These are phyloP conservation scores for Fusarium kyushuense DNA, from an alignment of 2,329 filamentous ascomycete genomes.

Conservation along the genomic window DNA sequence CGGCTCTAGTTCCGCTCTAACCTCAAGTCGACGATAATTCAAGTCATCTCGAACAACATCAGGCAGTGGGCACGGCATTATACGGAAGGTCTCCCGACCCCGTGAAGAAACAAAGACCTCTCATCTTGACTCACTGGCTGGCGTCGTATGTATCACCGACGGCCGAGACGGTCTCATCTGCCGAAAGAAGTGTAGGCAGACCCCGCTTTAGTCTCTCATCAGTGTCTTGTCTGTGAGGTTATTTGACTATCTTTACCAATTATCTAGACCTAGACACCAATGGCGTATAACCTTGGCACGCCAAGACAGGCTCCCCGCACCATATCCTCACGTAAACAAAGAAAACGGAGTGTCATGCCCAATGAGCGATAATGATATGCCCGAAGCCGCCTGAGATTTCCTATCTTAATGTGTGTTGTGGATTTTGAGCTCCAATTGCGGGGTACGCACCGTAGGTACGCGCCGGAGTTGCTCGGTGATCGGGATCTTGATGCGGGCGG, in stretches of 20 bases:
- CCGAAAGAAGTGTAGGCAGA: slow-evolving; percentile 29
- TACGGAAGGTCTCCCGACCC: slow-evolving; percentile 34
- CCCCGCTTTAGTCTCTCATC: slow-evolving; percentile 26
- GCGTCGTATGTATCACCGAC: slow-evolving; percentile 25
- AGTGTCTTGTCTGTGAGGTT: slow-evolving; percentile 23
- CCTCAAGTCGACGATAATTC: slow-evolving; percentile 3
- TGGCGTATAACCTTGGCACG: slow-evolving; percentile 41
- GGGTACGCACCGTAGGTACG: slow-evolving; percentile 37
- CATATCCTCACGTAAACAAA: slow-evolving; percentile 28
- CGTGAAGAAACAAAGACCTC: slow-evolving; percentile 16
- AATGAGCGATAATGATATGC: slow-evolving; percentile 32
- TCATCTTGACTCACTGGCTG: slow-evolving; percentile 36
- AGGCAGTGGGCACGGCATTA: slow-evolving; percentile 37
- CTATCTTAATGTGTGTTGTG: slow-evolving; percentile 46
- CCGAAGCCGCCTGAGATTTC: slow-evolving; percentile 40
- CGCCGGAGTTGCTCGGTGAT: slow-evolving; percentile 49
- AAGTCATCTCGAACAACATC: slow-evolving; percentile 17
- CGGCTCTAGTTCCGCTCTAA: slow-evolving; percentile 24
- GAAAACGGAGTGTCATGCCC: slow-evolving; percentile 15
- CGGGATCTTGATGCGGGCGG: slow-evolving; percentile 44
- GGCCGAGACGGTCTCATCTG: slow-evolving; percentile 40
- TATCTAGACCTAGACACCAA: slow-evolving; percentile 39
- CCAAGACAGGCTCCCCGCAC: slow-evolving; percentile 32
- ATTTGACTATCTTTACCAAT: slow-evolving; percentile 29
- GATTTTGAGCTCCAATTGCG: slow-evolving; percentile 47